Base-by-base conservation (phyloP, 495 filamentous ascomycete species). In the Podospora pseudopauciseta region DNA sequence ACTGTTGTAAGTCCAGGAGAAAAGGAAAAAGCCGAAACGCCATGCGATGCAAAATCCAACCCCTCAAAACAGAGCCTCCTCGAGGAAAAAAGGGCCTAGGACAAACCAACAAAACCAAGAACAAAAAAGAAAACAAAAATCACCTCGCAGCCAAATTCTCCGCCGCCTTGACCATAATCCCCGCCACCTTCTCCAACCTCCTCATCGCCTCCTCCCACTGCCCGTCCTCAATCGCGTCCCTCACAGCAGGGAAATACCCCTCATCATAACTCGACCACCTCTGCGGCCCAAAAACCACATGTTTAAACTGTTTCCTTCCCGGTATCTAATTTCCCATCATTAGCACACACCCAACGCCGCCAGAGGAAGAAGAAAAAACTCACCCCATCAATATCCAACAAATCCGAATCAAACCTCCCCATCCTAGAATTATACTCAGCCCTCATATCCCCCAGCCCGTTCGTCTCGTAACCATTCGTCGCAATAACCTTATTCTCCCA, bases 241-340 rank as follows among this genome's bases (percentile, higher is more conserved):
- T 85, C 69, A 98, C 89, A 18, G 86, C 88, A 7, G 95, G 95
- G 80, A 98, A 98, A 69, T 87, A 89, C 0, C 89, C 86, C 62
- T 92, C 88, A 76, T 91, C 88, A 63, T 88, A 88, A 60, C 7
- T 20, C 13, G 88, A 88, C 91, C 92, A 94, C 5, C 86, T 79
- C 74, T 92, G 86, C 16, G 95, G 95, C 0, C 89, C 93, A 72
- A 92, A 95, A 63, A 99, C 71, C 72, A 97, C 86, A 80, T 99
- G 96, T 76, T 95, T 97, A 83, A 92, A 99, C 80, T 97, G 96
- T 27, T 91, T 91, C 68, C 95, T 88, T 74, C 92, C 91, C 34
- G 92, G 93, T 30, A 97, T 83, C 91, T 95, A 68, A 44, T 60
- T 20, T 6, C 15, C 15, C 23, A 23, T 49, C 2, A 2, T 49